Evolutionary conservation across 768 basidiomycete genomes (phyloP), one percentile per base, ranked within the genome.

Genomic region (Mycena chlorophos): DNA sequence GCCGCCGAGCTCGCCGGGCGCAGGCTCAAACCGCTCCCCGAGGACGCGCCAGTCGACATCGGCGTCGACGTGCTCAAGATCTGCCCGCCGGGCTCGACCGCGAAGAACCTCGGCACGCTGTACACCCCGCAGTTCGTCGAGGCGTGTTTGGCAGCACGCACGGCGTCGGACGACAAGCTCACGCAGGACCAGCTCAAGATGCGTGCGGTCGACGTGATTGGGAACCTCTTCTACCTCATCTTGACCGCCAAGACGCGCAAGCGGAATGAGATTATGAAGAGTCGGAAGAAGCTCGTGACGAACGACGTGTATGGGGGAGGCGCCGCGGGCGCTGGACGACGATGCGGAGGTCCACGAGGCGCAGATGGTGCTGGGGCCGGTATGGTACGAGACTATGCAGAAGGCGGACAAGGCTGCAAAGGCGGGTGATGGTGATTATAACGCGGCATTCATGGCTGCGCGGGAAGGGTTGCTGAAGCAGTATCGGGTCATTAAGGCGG

Each of bases 191-290:
- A 62, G 20, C 45, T 69, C 52, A 63, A 65, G 54, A 56, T 38
- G 31, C 52, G 43, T 6, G 58, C 66, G 4, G 56, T 61, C 43
- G 65, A 70, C 17, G 55, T 71, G 16, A 57, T 64, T 14, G 68
- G 65, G 19, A 34, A 47, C 22, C 49, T 73, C 20, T 65, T 60
- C 47, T 68, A 73, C 55, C 51, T 71, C 13, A 59, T 71, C 51
- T 28, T 73, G 48, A 63, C 65, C 17, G 71, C 72, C 25, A 69
- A 70, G 62, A 68, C 69, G 26, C 57, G 51, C 58, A 66, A 58
- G 54, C 61, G 72, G 42, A 69, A 61, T 17, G 66, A 57, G 28
- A 64, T 71, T 13, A 73, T 73, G 70, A 69, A 70, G 63, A 72
- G 67, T 50, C 65, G 72, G 31, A 70, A 69, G 55, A 58, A 46